Evolutionary conservation across 768 basidiomycete genomes (phyloP).

Genomic region (Dacryopinax spathularia): DNA sequence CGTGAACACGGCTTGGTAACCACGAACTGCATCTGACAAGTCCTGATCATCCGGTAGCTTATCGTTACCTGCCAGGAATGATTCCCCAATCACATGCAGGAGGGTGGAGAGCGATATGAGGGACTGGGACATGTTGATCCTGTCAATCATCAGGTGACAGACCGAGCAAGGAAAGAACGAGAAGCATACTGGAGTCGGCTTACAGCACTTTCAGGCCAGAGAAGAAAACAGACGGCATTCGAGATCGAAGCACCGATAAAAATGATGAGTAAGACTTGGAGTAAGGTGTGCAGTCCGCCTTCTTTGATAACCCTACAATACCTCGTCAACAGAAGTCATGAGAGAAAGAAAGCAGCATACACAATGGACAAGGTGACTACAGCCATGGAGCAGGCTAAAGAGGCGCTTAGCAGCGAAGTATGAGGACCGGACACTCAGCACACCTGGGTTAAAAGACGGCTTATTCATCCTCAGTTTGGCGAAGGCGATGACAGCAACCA

Average conservation of each 20-base stretch:
- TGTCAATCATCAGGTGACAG: background rate
- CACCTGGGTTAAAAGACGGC: conserved; percentile 79
- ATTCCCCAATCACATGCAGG: conserved; percentile 61
- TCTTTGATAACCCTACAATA: conserved; percentile 62
- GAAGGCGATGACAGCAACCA: conserved; percentile 75
- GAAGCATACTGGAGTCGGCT: conserved; percentile 47
- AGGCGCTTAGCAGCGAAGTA: background rate
- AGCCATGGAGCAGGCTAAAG: conserved; percentile 67
- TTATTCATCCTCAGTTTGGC: conserved; percentile 83
- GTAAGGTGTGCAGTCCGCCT: conserved; percentile 61
- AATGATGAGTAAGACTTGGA: conserved; percentile 65
- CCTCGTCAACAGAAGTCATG: background rate
- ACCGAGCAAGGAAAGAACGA: background rate
- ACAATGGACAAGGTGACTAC: conserved; percentile 74
- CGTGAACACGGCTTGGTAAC: conserved; percentile 82
- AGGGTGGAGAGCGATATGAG: conserved; percentile 82
- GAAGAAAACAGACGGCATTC: conserved; percentile 65
- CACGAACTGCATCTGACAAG: conserved; percentile 64
- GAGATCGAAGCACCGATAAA: conserved; percentile 60
- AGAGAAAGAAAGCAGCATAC: conserved; percentile 22
- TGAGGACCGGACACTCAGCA: background rate
- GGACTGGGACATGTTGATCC: conserved; percentile 63
- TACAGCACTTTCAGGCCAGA: conserved; percentile 77
- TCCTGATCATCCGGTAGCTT: conserved; percentile 43
- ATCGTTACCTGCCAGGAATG: conserved; percentile 67